Evolutionary conservation across 441 rosid genomes (phyloP), one percentile per base, ranked within the genome.

Genomic region (Sinapis alba): DNA sequence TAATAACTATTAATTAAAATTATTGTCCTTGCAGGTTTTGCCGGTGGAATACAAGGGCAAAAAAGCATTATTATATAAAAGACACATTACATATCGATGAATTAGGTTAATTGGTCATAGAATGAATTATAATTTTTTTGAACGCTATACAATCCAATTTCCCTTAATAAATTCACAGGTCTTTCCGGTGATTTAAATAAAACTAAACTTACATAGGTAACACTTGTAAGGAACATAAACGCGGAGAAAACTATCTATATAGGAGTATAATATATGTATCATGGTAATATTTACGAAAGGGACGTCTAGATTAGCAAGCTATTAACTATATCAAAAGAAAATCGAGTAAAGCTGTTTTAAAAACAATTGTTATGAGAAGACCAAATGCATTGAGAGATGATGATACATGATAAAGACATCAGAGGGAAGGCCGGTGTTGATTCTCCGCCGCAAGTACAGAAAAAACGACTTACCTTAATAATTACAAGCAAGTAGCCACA

Each of bases 171-270:
- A 21, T 15, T 38, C 63, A 72, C 45, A 57, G 71, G 36, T 65
- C 51, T 58, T 43, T 65, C 6, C 27, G 78, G 78, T 65, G 78
- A 65, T 57, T 18, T 65, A 13, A 64, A 61, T 61, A 71, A 28
- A 43, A 13, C 10, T 3, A 36, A 8, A n/a, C n/a, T n/a, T n/a
- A n/a, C n/a, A n/a, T n/a, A n/a, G n/a, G n/a, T n/a, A n/a, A n/a
- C n/a, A n/a, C n/a, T n/a, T 54, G 23, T 64, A 54, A 26, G 45
- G 58, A 36, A 56, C 9, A 53, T n/a, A n/a, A n/a, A n/a, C n/a
- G n/a, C n/a, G n/a, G n/a, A n/a, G n/a, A n/a, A n/a, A n/a, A n/a
- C n/a, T n/a, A n/a, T n/a, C n/a, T n/a, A n/a, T n/a, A n/a, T n/a
- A n/a, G n/a, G n/a, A n/a, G n/a, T n/a, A n/a, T n/a, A n/a, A n/a